Conservation (phyloP, 2,329 filamentous ascomycete species). For the Exophiala viscosa region DNA sequence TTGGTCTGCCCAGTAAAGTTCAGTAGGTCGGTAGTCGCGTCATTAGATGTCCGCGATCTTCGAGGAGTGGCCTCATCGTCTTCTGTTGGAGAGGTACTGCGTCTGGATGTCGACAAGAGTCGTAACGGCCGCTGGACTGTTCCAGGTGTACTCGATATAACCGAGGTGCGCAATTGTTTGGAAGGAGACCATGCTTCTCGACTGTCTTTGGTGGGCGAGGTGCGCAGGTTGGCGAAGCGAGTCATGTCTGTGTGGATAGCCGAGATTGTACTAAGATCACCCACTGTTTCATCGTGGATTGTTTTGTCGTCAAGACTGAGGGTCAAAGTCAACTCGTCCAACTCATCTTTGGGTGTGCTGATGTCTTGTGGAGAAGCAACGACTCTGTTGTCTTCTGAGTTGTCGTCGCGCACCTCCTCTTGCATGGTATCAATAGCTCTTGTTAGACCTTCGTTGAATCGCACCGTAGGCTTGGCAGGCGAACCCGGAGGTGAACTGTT, state of each 20-base stretch:
- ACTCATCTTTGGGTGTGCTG: conserved; percentile 7
- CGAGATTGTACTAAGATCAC: conserved; percentile 77
- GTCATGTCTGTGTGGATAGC: conserved; percentile 79
- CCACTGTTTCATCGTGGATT: conserved; percentile 36
- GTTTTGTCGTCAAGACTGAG: conserved; percentile 29
- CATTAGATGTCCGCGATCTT: conserved; percentile 50
- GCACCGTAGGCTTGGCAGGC: conserved; percentile 29
- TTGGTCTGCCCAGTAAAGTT: conserved; percentile 83
- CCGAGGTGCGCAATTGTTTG: conserved; percentile 34
- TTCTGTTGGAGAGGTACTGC: conserved; percentile 34
- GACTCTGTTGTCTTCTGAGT: conserved; percentile 13
- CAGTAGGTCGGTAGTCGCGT: conserved; percentile 64
- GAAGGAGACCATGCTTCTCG: conserved; percentile 41
- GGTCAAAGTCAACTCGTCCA: conserved; percentile 27
- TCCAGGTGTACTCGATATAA: conserved; percentile 46
- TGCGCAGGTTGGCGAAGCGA: conserved; percentile 69
- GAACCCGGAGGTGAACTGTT: conserved; percentile 25
- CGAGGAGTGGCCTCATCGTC: conserved; percentile 46
- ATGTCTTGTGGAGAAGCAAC: conserved; percentile 6
- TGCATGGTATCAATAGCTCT: conserved; percentile 26
- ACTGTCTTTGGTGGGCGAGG: conserved; percentile 55
- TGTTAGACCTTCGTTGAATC: conserved; percentile 30
- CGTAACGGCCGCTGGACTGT: conserved; percentile 39
- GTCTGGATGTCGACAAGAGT: conserved; percentile 33
- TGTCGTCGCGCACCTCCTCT: conserved; percentile 39